A percentile compares a stretch with the other conserved stretches of the same genome.
phyloP scores from a whole-genome alignment of 2,329 filamentous ascomycete species.

The Fusarium coicis region DNA sequence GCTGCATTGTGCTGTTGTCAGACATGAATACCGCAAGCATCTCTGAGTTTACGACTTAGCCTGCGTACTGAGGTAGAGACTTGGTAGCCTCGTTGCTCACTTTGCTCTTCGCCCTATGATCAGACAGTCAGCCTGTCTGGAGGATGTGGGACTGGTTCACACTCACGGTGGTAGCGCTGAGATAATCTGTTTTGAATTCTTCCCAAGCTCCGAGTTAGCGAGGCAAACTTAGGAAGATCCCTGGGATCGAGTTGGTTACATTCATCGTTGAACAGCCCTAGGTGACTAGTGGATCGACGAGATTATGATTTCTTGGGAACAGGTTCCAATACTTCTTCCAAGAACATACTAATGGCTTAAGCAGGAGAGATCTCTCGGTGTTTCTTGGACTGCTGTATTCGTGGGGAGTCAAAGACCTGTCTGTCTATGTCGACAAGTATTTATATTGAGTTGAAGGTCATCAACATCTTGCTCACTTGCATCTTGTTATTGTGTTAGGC shows the following conservation, averaged over 20 bases:
- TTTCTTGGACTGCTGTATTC: neutral
- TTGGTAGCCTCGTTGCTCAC: neutral
- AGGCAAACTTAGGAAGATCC: neutral
- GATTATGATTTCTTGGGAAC: neutral
- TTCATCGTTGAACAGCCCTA: neutral
- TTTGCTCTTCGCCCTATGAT: neutral
- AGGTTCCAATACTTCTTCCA: neutral
- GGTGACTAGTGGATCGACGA: neutral
- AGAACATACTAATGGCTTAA: neutral
- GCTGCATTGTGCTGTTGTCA: neutral
- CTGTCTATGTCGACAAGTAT: neutral
- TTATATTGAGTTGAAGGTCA: neutral
- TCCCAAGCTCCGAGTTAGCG: neutral
- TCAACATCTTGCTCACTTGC: neutral
- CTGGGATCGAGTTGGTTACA: neutral
- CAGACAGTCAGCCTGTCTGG: neutral
- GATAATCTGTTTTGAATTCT: neutral
- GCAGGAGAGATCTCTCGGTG: neutral
- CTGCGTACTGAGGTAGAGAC: no score
- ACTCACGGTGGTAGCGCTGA: neutral
- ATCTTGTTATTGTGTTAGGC: neutral
- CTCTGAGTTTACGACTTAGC: neutral
- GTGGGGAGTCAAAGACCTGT: neutral
- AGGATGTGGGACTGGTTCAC: no score
- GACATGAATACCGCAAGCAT: fast-evolving